Base-by-base conservation (phyloP, 2,329 filamentous ascomycete genomes). In the Metarhizium anisopliae region DNA sequence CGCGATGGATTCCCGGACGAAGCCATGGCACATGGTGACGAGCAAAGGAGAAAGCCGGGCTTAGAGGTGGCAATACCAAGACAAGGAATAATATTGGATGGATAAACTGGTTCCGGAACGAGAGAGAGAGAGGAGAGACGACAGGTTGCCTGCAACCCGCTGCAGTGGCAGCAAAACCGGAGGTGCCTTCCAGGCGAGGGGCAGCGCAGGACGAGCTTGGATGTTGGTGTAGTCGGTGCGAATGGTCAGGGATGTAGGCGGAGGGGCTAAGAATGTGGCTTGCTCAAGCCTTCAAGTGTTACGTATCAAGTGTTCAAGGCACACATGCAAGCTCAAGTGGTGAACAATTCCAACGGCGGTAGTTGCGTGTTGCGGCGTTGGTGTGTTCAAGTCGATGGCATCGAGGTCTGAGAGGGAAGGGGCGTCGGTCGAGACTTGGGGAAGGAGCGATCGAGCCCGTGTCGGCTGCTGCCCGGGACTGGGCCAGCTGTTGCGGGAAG, bases 21-120 rank as follows among this genome's bases (percentile, higher is more conserved):
- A 51, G 62, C 60, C 69, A 71, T 71, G 55, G 56, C 61, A 59
- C 62, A 64, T 62, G 55, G 20, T 58, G 58, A 58, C 56, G 35
- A 49, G 57, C 54, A 45, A 25, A 47, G 11, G 51, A 50, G 40
- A 35, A 45, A 51, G 42, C 8, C 8, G 14, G 42, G 16, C 6
- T 6, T 13, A 36, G 45, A 42, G 52, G 43, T 38, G 20, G 20
- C 51, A 50, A 5, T 45, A 32, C n/a, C 35, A 42, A 32, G 29
- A 40, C 51, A 40, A 32, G 14, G 30, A 50, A 32, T n/a, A 16
- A 38, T 54, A 45, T 32, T 43, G 40, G 35, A 35, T 47, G 20
- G 42, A 29, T 6, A 6, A 20, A 30, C 11, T 8, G n/a, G 13
- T 14, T 25, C n/a, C 6, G 25, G 35, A 25, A 35, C 6, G 38